phyloP scores from a whole-genome alignment of 441 rosid genomes.

The Arabidopsis hybrid region DNA sequence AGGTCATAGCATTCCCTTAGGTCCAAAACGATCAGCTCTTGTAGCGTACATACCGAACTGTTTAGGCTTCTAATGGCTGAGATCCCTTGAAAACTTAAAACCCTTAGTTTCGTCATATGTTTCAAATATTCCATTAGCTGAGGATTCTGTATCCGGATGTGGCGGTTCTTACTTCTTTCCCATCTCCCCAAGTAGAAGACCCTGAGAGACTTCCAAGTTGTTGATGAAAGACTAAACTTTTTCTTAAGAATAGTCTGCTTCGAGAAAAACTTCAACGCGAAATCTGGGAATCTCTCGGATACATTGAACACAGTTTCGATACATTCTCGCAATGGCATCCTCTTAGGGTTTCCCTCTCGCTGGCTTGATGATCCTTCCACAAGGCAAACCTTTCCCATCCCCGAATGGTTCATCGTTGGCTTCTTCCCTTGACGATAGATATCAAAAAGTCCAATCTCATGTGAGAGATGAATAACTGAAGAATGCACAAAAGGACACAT shows the following conservation, averaged over 20 bases:
- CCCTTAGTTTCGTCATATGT: conserved; percentile 42
- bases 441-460: conserved; percentile 30
- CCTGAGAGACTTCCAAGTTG: conserved; percentile 18
- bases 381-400: conserved; percentile 44
- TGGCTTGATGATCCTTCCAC: conserved; percentile 36
- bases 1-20: conserved; percentile 58
- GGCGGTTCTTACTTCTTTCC: conserved; percentile 45
- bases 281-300: conserved; percentile 48
- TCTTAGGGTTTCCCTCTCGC: not conserved
- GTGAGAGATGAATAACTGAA: conserved; percentile 44
- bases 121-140: conserved; percentile 50
- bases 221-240: too few species aligned
- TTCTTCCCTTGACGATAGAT: conserved; percentile 36
- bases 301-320: conserved; percentile 55
- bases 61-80: conserved; percentile 50
- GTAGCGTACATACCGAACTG: conserved; percentile 38
- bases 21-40: conserved; percentile 52
- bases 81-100: conserved; percentile 62
- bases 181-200: conserved; percentile 61
- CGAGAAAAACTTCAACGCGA: conserved; percentile 45
- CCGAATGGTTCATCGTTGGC: too few species aligned
- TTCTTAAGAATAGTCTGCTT: not conserved
- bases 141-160: conserved; percentile 51
- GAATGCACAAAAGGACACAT: conserved; percentile 49
- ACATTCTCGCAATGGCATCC: not conserved